Conservation (phyloP, 805 yeast species). For the Yarrowia sp. region DNA sequence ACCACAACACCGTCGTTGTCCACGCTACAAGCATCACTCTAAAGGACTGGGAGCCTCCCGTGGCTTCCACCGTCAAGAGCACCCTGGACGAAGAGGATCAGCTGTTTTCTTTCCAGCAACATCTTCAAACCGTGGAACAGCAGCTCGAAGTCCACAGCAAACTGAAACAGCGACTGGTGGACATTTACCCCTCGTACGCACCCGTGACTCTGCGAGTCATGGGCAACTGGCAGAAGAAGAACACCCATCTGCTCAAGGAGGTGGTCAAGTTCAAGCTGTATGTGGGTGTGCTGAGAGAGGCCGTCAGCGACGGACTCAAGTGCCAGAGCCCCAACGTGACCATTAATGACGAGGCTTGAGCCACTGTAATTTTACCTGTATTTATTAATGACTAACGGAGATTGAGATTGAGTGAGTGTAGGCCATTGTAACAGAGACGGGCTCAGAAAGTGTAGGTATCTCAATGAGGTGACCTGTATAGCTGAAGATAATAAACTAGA, state of each 20-base stretch:
- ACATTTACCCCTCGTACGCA: conserved; percentile 1
- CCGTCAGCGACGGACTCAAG: conserved; percentile 42
- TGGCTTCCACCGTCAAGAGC: conserved; percentile 44
- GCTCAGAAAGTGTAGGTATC: no score
- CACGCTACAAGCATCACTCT: conserved; percentile 43
- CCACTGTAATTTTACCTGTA: conserved; percentile 8
- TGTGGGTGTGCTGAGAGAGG: conserved; percentile 43
- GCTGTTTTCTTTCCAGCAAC: conserved; percentile 51
- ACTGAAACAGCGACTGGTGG: conserved; percentile 49
- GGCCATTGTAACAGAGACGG: no score
- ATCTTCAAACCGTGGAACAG: conserved; percentile 52
- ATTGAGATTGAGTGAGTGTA: background rate
- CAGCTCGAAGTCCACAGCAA: conserved; percentile 55
- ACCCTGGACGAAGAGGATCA: conserved; percentile 51
- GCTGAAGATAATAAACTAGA: no score
- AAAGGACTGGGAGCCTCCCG: conserved; percentile 49
- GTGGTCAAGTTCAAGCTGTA: conserved; percentile 47
- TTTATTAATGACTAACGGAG: conserved; percentile 17
- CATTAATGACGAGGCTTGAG: conserved; percentile 4
- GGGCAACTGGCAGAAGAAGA: conserved; percentile 48
- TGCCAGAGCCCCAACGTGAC: conserved; percentile 18
- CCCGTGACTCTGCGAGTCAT: conserved; percentile 13
- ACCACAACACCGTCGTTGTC: conserved; percentile 41
- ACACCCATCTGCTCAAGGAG: conserved; percentile 45
- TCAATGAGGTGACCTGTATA: no score